Conservation (phyloP, 148 eudicot species). For the Cornus kousa region DNA sequence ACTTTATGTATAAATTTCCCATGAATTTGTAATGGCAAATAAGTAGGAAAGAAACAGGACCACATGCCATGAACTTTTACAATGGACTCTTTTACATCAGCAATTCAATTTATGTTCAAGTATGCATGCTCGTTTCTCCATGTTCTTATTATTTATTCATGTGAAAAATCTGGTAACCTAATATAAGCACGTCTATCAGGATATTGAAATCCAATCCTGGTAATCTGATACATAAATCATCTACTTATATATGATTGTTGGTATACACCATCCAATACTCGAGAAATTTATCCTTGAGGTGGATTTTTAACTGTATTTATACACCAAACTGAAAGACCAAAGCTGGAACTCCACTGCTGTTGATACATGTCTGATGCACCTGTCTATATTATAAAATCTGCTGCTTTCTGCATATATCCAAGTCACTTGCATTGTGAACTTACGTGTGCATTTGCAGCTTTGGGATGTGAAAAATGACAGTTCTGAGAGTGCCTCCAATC, state of each 20-base stretch:
- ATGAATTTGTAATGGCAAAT: no score
- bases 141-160: no score
- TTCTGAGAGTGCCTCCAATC: background rate
- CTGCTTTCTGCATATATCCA: background rate
- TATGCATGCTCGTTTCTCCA: no score
- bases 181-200: no score
- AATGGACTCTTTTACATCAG: no score
- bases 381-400: background rate
- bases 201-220: background rate
- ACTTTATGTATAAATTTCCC: no score
- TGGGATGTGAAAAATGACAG: conserved; percentile 36
- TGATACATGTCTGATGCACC: background rate
- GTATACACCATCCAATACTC: background rate
- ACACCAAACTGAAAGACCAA: background rate
- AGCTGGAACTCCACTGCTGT: background rate
- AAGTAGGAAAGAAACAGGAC: no score
- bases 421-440: conserved; percentile 6
- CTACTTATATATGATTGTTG: background rate
- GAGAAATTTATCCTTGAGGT: background rate
- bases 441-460: conserved; percentile 43
- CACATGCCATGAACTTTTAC: no score
- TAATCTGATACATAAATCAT: no score
- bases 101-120: no score
- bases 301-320: background rate
- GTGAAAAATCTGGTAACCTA: no score